These are phyloP conservation scores for Peziza echinospora DNA, from an alignment of 495 filamentous ascomycete species.

Conservation along the genomic window DNA sequence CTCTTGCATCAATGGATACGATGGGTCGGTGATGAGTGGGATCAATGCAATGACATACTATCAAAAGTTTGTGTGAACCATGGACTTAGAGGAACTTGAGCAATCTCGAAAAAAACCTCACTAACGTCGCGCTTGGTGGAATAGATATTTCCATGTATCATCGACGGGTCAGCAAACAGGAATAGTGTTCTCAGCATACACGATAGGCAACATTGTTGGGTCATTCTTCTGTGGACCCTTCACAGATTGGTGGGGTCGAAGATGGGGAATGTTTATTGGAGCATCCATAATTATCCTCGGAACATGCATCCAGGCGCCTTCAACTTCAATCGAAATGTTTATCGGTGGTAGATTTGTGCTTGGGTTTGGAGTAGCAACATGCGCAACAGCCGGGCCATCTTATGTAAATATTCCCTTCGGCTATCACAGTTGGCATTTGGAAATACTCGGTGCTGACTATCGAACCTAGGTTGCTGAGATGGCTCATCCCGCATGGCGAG, in stretches of 20 bases:
- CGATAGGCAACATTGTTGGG: conserved; percentile 30
- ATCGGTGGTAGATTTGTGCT: conserved; percentile 58
- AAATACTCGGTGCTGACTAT: too few species aligned
- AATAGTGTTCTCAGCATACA: conserved; percentile 29
- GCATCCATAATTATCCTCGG: conserved; percentile 31
- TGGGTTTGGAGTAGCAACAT: conserved; percentile 49
- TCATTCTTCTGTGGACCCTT: conserved; percentile 26
- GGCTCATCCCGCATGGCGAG: conserved; percentile 48
- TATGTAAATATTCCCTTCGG: conserved; percentile 27
- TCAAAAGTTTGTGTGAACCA: conserved; percentile 16
- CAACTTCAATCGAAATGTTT: conserved; percentile 32
- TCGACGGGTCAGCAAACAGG: conserved; percentile 21
- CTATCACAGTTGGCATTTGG: too few species aligned
- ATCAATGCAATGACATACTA: conserved; percentile 27
- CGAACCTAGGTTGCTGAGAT: conserved; percentile 47
- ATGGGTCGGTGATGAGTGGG: conserved; percentile 35
- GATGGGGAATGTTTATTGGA: conserved; percentile 34
- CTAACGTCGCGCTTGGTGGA: too few species aligned
- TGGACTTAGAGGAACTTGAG: neutral
- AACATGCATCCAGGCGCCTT: conserved; percentile 28
- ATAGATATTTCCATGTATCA: conserved; percentile 15
- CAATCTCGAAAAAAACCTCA: neutral
- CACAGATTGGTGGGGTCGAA: conserved; percentile 27
- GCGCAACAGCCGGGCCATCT: conserved; percentile 44
- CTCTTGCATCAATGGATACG: conserved; percentile 36